Conservation (phyloP, 495 filamentous ascomycete species). For the Collariella sp. region DNA sequence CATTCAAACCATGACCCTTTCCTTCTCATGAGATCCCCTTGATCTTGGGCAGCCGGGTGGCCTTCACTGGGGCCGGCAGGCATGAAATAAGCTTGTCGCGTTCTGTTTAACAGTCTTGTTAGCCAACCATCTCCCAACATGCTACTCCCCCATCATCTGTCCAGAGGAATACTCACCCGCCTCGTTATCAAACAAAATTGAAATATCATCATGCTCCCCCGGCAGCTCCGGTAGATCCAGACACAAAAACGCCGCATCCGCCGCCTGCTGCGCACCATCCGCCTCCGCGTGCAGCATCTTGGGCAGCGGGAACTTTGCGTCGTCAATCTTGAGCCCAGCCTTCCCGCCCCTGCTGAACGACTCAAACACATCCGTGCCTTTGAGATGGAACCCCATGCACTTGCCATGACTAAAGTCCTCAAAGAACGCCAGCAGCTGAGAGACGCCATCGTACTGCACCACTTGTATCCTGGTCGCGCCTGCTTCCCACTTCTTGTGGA, state of each 20-base stretch:
- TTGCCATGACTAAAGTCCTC: conserved; percentile 71
- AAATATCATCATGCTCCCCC: conserved; percentile 83
- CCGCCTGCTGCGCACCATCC: conserved; percentile 22
- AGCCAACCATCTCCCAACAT: neutral
- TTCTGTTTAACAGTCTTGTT: conserved; percentile 22
- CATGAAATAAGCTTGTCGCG: conserved; percentile 36
- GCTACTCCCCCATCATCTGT: neutral
- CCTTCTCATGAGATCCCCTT: conserved; percentile 13
- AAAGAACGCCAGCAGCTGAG: conserved; percentile 76
- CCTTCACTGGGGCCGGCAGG: conserved; percentile 42
- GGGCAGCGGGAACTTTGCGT: conserved; percentile 84
- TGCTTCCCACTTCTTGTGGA: conserved; percentile 86
- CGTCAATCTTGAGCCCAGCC: conserved; percentile 62
- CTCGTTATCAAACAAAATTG: conserved; percentile 70
- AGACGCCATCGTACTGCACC: conserved; percentile 59
- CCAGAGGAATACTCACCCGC: conserved; percentile 49
- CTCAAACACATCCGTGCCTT: conserved; percentile 73
- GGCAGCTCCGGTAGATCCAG: conserved; percentile 81
- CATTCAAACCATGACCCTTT: neutral
- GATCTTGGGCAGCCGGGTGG: conserved; percentile 27
- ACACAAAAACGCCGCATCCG: conserved; percentile 60
- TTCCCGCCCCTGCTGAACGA: conserved; percentile 57
- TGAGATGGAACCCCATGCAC: conserved; percentile 80
- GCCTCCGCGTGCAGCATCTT: conserved; percentile 45
- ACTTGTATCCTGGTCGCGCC: conserved; percentile 66